Evolutionary conservation across 192 early-diverging fungal species (phyloP), one percentile per base, ranked within the genome.

Genomic region (Funneliformis mosseae): DNA sequence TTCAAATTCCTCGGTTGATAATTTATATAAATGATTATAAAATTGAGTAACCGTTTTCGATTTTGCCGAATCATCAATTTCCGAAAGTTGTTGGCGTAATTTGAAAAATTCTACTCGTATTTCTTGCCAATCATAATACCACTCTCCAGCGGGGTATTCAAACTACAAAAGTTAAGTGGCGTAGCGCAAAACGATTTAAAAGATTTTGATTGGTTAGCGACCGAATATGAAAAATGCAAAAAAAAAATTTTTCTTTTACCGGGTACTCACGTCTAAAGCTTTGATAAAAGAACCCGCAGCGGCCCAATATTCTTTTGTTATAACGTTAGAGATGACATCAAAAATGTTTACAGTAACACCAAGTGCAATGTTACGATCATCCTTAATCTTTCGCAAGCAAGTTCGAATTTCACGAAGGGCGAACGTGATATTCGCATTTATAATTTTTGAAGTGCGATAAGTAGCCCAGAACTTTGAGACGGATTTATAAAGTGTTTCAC

Each of bases 371-470:
- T 41, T 38, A 10, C 42, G 16, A 43, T 70, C 41, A 70, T 41
- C 39, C 8, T 70, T 70, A 23, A 70, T 70, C n/a, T 25, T 70
- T 41, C 39, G 33, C 3, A 70, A 70, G 10, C 41, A 70, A 70
- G 3, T 41, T 70, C 68, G 33, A 70, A 70, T 70, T 10, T 70
- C 68, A n/a, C 68, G 68, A 41, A 70, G 39, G 8, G 11, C 16
- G 9, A 70, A 70, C 5, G 27, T 70, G 3, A 70, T 25, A 42
- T 42, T 70, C 8, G 68, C 38, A 70, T 70, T 70, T 3, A 41
- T 70, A 3, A 4, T 1, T 2, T 33, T 10, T 10, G 16, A 21
- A n/a, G 11, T 70, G 5, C 39, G 12, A 41, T 70, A 39, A n/a
- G 21, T 41, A 42, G 21, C 21, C 68, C 68, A 70, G 1, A 70